A percentile compares a stretch with the other conserved stretches of the same genome.
Evolutionary conservation across 106 monocot genomes (phyloP).

Genomic region (Iris macrosiphon): DNA sequence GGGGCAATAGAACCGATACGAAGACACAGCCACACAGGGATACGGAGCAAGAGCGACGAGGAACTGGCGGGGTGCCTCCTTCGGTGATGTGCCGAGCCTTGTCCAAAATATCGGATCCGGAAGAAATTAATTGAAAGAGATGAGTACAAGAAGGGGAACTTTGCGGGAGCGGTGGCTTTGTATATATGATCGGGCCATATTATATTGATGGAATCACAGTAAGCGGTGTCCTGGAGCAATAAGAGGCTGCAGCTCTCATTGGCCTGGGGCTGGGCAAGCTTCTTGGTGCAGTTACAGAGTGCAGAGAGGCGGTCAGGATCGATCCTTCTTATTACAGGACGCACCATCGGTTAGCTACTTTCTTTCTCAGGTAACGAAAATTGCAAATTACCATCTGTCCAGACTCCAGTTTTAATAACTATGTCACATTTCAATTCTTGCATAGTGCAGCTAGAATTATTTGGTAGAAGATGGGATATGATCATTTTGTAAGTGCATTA

Average conservation of each 20-base stretch:
- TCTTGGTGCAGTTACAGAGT: slow-evolving; percentile 35
- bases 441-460: too few species aligned
- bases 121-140: slow-evolving; percentile 47
- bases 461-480: too few species aligned
- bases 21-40: too few species aligned
- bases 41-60: not conserved
- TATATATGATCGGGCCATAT: slow-evolving; percentile 27
- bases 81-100: slow-evolving; percentile 25
- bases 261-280: slow-evolving; percentile 24
- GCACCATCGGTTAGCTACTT: slow-evolving; percentile 32
- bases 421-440: too few species aligned
- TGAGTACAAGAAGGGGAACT: slow-evolving; percentile 47
- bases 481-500: too few species aligned
- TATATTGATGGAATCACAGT: slow-evolving; percentile 20
- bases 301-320: slow-evolving; percentile 39
- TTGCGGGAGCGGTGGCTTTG: slow-evolving; percentile 26
- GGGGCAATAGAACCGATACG: too few species aligned
- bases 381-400: too few species aligned
- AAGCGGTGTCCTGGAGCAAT: slow-evolving; percentile 44
- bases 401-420: too few species aligned
- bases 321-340: slow-evolving; percentile 34
- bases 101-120: slow-evolving; percentile 22
- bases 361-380: slow-evolving; percentile 42
- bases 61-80: not conserved
- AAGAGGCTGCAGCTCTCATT: slow-evolving; percentile 41